Percentiles rank a stretch among this genome's conserved stretches.
Conservation (phyloP, 176 grass and related monocot genomes). For the Triticum dicoccoides region DNA sequence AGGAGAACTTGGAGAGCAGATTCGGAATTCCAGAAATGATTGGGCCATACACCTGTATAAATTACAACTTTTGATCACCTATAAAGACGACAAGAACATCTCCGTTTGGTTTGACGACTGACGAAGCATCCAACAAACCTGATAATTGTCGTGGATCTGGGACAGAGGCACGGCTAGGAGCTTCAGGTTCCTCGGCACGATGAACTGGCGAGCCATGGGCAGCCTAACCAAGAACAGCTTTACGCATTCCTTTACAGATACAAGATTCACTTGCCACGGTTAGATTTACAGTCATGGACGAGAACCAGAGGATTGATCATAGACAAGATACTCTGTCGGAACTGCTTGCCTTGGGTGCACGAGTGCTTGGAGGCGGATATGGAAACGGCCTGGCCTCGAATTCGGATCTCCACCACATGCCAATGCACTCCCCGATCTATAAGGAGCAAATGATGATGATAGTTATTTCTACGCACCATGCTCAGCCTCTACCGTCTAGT, state of each 20-base stretch:
- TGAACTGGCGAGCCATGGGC: conserved; percentile 42
- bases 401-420: conserved; percentile 58
- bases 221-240: conserved; percentile 63
- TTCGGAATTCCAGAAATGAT: conserved; percentile 57
- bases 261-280: not conserved
- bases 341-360: conserved; percentile 32
- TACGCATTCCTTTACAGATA: conserved; percentile 47
- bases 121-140: not conserved
- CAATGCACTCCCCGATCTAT: conserved; percentile 50
- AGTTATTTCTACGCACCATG: not conserved
- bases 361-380: conserved; percentile 37
- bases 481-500: not conserved
- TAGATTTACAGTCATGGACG: not conserved
- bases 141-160: conserved; percentile 52
- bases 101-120: not conserved
- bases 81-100: not conserved
- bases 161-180: conserved; percentile 54
- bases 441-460: not conserved
- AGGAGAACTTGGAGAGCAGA: conserved; percentile 58
- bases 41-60: conserved; percentile 52
- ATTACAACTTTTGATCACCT: not conserved
- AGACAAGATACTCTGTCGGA: not conserved
- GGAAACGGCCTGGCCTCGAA: conserved; percentile 51
- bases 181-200: conserved; percentile 53
- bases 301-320: not conserved